Base-by-base conservation (phyloP, 371 early-diverging fungal species). In the Furculomyces boomerangus region DNA sequence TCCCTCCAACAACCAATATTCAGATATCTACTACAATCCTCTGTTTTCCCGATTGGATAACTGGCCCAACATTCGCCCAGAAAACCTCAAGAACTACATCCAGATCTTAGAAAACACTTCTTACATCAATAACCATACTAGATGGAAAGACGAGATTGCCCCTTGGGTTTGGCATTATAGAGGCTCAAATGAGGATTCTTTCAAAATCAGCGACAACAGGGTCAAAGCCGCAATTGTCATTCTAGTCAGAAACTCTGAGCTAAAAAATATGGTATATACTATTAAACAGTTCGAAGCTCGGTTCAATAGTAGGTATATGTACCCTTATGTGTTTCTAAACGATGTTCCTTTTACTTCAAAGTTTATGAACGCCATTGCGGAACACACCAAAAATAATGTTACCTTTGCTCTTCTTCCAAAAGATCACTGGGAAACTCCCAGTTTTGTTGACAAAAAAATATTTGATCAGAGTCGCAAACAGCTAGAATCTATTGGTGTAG, bases 271-370 rank as follows among this genome's bases (percentile, higher is more conserved):
- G 22, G 57, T 65, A n/a, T 57, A 56, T 5, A 78, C 88, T 0
- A 72, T 97, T 59, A 60, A 67, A 10, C 79, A 83, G 59, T 72
- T 95, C 27, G 93, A 96, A 63, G 71, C 77, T n/a, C 74, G 78
- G 31, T 95, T 94, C 63, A 97, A 97, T 60, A 67, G 62, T 22
- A 74, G 73, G 32, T 85, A 78, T 61, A 71, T 81, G 41, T 97
- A 97, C 64, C 93, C 94, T 3, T 97, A 95, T 63, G 74, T 97
- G 27, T 87, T 87, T 58, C 71, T 89, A 43, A 90, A 90, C 69
- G 86, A 97, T 62, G 72, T 76, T 47, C 86, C 85, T 2, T 91
- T 92, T 54, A 74, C 78, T 0, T 72, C 72, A 2, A 78, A 83
- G 16, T 97, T 96, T 57, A 79, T 72, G 39, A 70, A 73, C 3